Evolutionary conservation across 441 rosid species (phyloP), one percentile per base, ranked within the genome.

Genomic region (Metrosideros polymorpha): DNA sequence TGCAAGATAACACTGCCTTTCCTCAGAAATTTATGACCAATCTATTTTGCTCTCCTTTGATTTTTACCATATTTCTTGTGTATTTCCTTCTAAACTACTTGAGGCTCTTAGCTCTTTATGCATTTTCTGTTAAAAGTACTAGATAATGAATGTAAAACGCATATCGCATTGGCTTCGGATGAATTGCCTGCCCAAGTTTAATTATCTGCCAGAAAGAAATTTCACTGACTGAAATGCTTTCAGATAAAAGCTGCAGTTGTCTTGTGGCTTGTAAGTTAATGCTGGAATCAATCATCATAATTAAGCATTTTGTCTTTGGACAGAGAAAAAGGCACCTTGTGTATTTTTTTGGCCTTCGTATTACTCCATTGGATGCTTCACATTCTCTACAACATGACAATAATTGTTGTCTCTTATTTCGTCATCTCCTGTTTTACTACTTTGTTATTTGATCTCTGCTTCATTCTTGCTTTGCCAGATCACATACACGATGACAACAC

Each of bases 401-500:
- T 24, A 22, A 35, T 71, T 35, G 45, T 71, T 39, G 17, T 35
- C 39, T 35, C 6, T 35, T 71, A 35, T 71, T 35, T 71, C 79
- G 39, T 22, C 79, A 39, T 71, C 15, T 71, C 79, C 47, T 39
- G 47, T 71, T 12, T 71, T 19, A 10, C 47, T 5, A n/a, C 79
- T 53, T 82, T 35, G 82, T 59, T 47, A 75, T n/a, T 51, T 51
- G 39, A 50, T 13, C 53, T 85, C 32, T 12, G 25, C 35, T 83
- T 29, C 59, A 61, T 45, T 89, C 89, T 61, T 86, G 75, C 89
- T 45, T 88, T 89, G 85, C 84, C 96, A 97, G 99, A 95, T 97
- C 84, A 96, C 99, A 54, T 43, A 91, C 89, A 94, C 94, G 52
- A 85, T 87, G 39, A 92, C 93, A 61, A 85, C 91, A 77, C 97